Evolutionary conservation across 2,329 filamentous ascomycete genomes (phyloP).

Genomic region (Westerdykella sp.): DNA sequence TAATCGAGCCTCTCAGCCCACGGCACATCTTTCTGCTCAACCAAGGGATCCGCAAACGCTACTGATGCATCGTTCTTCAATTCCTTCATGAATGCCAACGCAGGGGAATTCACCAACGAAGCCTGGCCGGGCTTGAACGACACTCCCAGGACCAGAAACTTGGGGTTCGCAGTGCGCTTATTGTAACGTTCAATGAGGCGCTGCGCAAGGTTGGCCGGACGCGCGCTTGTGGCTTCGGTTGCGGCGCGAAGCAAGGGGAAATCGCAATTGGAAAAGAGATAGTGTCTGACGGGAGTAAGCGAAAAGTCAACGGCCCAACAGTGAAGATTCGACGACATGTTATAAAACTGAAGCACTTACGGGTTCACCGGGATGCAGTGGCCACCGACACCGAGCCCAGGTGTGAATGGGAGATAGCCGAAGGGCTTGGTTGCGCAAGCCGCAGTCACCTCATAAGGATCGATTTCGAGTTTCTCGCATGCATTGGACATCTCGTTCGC

Average conservation of each 20-base stretch:
- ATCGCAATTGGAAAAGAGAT: constrained; percentile 43
- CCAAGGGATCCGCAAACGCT: constrained; percentile 42
- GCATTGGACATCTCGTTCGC: constrained; percentile 54
- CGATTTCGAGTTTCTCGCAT: constrained; percentile 41
- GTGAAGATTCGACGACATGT: no score
- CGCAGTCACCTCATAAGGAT: constrained; percentile 46
- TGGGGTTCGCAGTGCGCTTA: no score
- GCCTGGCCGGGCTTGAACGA: constrained; percentile 49
- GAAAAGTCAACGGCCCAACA: no score
- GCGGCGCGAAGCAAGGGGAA: constrained; percentile 45
- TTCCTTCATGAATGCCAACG: constrained; percentile 39
- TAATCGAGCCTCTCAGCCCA: no score
- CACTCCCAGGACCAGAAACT: constrained; percentile 42
- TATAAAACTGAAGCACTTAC: constrained; percentile 26
- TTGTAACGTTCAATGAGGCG: no score
- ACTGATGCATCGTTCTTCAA: constrained; percentile 35
- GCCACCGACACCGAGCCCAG: constrained; percentile 48
- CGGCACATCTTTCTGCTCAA: constrained; percentile 39
- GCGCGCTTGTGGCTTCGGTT: constrained; percentile 12
- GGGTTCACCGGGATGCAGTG: constrained; percentile 55
- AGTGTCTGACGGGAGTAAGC: constrained; percentile 20
- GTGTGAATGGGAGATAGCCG: constrained; percentile 46
- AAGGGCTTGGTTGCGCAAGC: constrained; percentile 47
- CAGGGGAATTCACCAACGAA: constrained; percentile 45
- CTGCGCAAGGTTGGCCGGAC: no score